A percentile compares a stretch with the other conserved stretches of the same genome.
phyloP scores from a whole-genome alignment of 129 eudicot species.

The Flaveria linearis region DNA sequence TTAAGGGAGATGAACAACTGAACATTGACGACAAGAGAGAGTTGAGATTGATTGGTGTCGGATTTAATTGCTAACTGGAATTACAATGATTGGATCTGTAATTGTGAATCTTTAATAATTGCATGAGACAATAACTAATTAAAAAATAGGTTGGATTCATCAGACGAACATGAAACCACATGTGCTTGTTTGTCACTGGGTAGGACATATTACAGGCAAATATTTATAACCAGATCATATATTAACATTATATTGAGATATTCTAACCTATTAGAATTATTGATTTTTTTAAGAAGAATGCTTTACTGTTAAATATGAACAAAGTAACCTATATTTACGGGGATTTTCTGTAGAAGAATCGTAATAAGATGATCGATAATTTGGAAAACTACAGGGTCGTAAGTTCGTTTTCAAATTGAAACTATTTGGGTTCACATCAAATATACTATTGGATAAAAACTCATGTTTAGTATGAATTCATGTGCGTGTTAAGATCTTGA shows the following conservation, averaged over 20 bases:
- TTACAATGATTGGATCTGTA: constrained; percentile 28
- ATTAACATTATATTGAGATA: neutral
- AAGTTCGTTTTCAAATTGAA: too few relatives aligned
- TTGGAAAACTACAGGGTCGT: too few relatives aligned
- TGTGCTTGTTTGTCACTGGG: constrained; percentile 34
- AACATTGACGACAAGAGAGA: constrained; percentile 30
- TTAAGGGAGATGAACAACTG: constrained; percentile 21
- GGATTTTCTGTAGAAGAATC: too few relatives aligned
- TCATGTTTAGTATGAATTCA: too few relatives aligned
- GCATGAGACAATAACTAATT: neutral
- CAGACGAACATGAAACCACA: constrained; percentile 36
- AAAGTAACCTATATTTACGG: too few relatives aligned
- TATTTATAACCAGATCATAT: constrained; percentile 13
- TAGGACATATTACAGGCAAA: neutral
- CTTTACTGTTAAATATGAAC: too few relatives aligned
- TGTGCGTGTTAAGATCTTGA: too few relatives aligned
- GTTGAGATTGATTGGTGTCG: constrained; percentile 39
- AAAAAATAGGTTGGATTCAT: constrained; percentile 22
- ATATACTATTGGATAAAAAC: too few relatives aligned
- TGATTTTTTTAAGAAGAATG: too few relatives aligned
- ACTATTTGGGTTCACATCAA: too few relatives aligned
- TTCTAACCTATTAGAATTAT: too few relatives aligned
- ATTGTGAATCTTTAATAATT: neutral
- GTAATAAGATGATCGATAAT: too few relatives aligned
- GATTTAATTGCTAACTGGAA: constrained; percentile 11